phyloP scores from a whole-genome alignment of 2,329 filamentous ascomycete species.

The Diaporthe vaccinii region DNA sequence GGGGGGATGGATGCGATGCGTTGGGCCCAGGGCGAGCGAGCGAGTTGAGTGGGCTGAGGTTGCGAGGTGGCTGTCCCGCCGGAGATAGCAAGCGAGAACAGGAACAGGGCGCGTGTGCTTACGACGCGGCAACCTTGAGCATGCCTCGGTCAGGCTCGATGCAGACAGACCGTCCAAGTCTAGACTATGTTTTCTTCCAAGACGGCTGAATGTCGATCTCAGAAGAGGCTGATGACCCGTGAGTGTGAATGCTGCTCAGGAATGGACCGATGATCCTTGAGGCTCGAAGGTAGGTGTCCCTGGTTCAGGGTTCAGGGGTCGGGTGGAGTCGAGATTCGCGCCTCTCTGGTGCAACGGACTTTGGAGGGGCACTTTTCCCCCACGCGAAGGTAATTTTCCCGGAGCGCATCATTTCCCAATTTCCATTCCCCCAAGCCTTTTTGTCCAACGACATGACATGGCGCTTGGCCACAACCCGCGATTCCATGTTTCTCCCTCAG shows the following conservation, averaged over 20 bases:
- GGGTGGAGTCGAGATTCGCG: slow-evolving; percentile 7
- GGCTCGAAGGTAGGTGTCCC: background rate
- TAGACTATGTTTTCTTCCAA: background rate
- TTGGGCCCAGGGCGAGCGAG: background rate
- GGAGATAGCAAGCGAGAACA: background rate
- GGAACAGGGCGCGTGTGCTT: background rate
- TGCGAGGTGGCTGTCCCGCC: background rate
- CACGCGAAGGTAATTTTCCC: slow-evolving; percentile 23
- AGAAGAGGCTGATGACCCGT: slow-evolving; percentile 16
- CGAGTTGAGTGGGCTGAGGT: background rate
- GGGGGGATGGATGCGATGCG: background rate
- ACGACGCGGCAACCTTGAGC: slow-evolving; percentile 5
- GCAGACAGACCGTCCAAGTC: background rate
- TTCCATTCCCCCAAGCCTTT: background rate
- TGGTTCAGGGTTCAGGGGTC: slow-evolving; percentile 23
- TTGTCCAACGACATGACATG: background rate
- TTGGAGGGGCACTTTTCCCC: background rate
- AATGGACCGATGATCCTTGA: slow-evolving; percentile 27
- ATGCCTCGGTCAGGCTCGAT: background rate
- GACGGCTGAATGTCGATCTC: slow-evolving; percentile 36
- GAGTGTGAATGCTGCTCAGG: slow-evolving; percentile 19
- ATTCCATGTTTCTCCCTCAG: background rate
- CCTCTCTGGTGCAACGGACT: background rate
- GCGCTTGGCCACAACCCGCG: background rate
- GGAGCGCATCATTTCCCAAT: slow-evolving; percentile 8